Evolutionary conservation across 106 monocot species (phyloP), one percentile per base, ranked within the genome.

Genomic region (Gastrodia elata): DNA sequence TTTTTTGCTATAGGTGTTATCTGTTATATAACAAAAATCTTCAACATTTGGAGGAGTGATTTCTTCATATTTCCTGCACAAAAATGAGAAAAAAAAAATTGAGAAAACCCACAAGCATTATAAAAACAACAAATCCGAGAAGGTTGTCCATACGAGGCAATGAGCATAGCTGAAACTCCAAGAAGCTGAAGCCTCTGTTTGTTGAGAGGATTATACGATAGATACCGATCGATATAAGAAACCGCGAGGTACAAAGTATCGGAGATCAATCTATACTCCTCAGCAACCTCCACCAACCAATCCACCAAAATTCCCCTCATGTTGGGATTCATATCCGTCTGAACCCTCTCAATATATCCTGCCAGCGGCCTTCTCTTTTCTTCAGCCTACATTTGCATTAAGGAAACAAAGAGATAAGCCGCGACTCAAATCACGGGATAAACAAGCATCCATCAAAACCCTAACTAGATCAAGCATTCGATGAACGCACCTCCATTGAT

Each of bases 261-360:
- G 1, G 93, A 84, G 2, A 83, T 73, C 38, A 94, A 83, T 59
- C 82, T 87, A 32, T 94, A 94, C 77, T 93, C 93, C 78, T 89
- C 90, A 0, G 90, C 87, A 38, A 96, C 92, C 75, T 96, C 89
- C 4, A 96, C 92, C 43, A 96, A 72, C 96, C 96, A 96, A 80
- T 96, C 96, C 32, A 96, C 85, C 64, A 92, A 52, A 42, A 96
- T 79, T 15, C 78, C 82, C 22, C 96, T 78, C 96, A 92, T 96
- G 39, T 87, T 87, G 8, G 87, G 70, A 8, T 85, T 96, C 16
- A 96, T 79, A 39, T 96, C 96, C 13, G 52, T 83, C 79, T 96
- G 96, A 26, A 84, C 68, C 16, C 39, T 68, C 77, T 88, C 92
- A 16, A 96, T 81, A 68, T 76, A 96, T 67, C 81, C 74, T 1